phyloP scores from a whole-genome alignment of 495 filamentous ascomycete species.

The Neurospora sp. region DNA sequence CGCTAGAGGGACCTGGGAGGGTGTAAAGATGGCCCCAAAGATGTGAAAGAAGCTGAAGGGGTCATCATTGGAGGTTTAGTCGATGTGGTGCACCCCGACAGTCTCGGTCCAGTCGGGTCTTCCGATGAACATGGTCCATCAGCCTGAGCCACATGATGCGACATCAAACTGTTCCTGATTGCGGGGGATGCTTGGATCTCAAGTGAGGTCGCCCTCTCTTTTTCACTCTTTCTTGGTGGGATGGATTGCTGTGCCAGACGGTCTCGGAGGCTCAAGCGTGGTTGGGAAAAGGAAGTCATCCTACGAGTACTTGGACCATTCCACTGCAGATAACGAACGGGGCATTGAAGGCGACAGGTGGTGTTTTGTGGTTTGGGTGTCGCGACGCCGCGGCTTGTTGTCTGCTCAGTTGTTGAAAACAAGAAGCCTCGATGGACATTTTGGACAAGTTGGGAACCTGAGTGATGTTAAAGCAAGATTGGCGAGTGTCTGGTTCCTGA shows the following conservation, averaged over 20 bases:
- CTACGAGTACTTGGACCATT: not conserved
- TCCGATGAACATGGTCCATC: not conserved
- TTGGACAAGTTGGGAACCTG: not conserved
- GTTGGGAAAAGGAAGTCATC: not conserved
- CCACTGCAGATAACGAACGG: not conserved
- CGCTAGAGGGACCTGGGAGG: not conserved
- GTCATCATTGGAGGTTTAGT: not conserved
- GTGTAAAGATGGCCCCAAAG: not conserved
- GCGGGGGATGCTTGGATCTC: not conserved
- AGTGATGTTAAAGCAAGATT: not conserved
- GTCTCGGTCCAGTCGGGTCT: not conserved
- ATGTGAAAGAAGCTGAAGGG: not conserved
- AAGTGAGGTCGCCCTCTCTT: not conserved
- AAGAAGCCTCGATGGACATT: not conserved
- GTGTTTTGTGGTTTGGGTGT: not conserved
- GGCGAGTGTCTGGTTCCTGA: not conserved
- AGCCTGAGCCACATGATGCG: not conserved
- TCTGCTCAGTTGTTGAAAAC: not conserved
- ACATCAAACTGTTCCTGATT: not conserved
- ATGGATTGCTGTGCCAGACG: not conserved
- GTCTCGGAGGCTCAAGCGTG: not conserved
- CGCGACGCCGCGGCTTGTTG: not conserved
- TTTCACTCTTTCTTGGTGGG: not conserved
- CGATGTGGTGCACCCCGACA: not conserved
- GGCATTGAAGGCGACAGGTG: not conserved